Base-by-base conservation (phyloP, 164 flowering plant genomes). In the Magnolia kwangsiensis region DNA sequence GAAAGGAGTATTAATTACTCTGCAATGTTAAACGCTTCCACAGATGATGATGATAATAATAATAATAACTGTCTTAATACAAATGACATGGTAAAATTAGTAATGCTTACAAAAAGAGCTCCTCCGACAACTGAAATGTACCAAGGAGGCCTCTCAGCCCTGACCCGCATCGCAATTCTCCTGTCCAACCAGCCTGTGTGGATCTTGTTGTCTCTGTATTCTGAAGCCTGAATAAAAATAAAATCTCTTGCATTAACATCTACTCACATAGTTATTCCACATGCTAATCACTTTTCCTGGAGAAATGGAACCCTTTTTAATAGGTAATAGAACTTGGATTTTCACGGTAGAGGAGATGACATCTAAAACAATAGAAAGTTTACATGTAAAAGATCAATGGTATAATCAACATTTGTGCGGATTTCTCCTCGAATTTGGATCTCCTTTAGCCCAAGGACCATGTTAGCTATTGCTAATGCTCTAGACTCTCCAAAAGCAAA, bases 141-240 rank as follows among this genome's bases (percentile, higher is more conserved):
- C 99, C 99, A 96, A n/a, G 97, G 96, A 14, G 99, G 99, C 86
- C 99, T 91, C 82, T 96, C 99, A 69, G 98, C 98, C 87, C 98
- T 88, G 76, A 96, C 98, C 68, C 99, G 92, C 99, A 96, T 93
- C 5, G 98, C 99, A 80, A 96, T 94, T 86, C 99, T 90, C 82
- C 99, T 96, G 80, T 96, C 99, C 85, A 96, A 77, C 99, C 99
- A 96, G 31, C 99, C 99, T 2, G 99, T 94, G 82, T 96, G 99
- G 71, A 94, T 94, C 82, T 92, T 94, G 80, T 96, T 94, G 16
- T 91, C 97, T 80, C 87, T 91, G 77, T 96, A 96, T 75, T 96
- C 99, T 58, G 89, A 80, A 80, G 96, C 98, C 99, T 96, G 87
- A 67, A 80, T 19, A 4, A 29, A 27, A 59, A 31, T 6, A 74